Base-by-base conservation (phyloP, 352 stramenopile genomes). In the Pseudoperonospora humuli region DNA sequence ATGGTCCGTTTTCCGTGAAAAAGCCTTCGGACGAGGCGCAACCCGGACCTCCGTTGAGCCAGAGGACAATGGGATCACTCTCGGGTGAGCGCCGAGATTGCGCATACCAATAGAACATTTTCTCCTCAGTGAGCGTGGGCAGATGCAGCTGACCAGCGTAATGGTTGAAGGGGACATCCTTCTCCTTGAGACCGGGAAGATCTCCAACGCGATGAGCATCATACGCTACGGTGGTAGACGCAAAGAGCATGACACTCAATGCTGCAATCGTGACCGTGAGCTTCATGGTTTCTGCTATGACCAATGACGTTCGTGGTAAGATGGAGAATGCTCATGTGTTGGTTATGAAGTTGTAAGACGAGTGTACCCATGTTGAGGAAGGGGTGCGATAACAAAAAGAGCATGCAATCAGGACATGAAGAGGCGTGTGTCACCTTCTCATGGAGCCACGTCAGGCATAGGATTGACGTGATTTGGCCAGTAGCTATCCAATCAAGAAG, bases 1-100 rank as follows among this genome's bases (percentile, higher is more conserved):
- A 85, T 18, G 76, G 71, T 3, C 76, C 76, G 48, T 86, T 84
- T 54, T 84, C 76, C 11, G 73, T 86, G 56, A 95, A 76, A 45
- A 96, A 84, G 0, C 86, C 90, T 23, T 79, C 59, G 27, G 78
- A 56, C 10, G 74, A 93, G 8, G 75, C 81, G 53, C 83, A 95
- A 2, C 87, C 88, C 0, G 88, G 90, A 6, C 88, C 91, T 21
- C 90, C 88, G 48, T 97, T 97, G 27, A 95, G 72, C 90, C 88
- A 97, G 7, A 96, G 62, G 34, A 96, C 71, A 35, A 96, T 50
- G 20, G 86, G 86, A 37, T 82, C 78, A 6, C 33, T 74, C 13
- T 64, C 63, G 9, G 75, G 61, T n/a, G 67, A 58, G 10, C 57
- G 40, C 10, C 65, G 54, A 28, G 64, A 75, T 56, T 88, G 57